Conservation (phyloP, 345 rosid genomes). For the Moringa oleifera region DNA sequence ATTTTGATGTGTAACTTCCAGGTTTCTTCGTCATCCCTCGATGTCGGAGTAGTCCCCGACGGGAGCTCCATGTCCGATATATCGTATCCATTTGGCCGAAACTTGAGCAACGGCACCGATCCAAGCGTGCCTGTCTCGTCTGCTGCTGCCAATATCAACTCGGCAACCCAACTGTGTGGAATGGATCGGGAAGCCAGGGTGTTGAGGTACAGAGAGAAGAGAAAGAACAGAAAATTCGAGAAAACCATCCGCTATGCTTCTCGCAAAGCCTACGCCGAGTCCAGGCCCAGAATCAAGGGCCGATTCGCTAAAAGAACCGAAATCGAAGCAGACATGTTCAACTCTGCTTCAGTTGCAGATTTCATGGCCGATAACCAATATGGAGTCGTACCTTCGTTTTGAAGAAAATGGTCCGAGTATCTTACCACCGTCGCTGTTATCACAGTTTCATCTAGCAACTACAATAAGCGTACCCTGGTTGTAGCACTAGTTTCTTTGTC, state of each 20-base stretch:
- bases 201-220: constrained; percentile 89
- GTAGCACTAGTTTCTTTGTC: not conserved
- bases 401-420: not conserved
- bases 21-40: constrained; percentile 81
- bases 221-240: constrained; percentile 94
- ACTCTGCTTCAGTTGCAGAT: constrained; percentile 14
- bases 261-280: constrained; percentile 90
- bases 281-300: constrained; percentile 91
- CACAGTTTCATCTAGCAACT: not conserved
- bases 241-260: constrained; percentile 96
- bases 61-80: constrained; percentile 55
- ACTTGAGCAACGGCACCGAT: constrained; percentile 24
- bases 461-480: constrained; percentile 11
- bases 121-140: constrained; percentile 18
- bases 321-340: constrained; percentile 29
- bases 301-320: constrained; percentile 81
- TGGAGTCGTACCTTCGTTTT: constrained; percentile 77
- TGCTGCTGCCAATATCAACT: constrained; percentile 15
- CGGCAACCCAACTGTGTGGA: constrained; percentile 37
- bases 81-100: constrained; percentile 45
- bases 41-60: constrained; percentile 64
- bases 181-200: constrained; percentile 87
- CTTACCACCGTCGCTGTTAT: not conserved
- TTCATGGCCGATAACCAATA: constrained; percentile 35
- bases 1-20: constrained; percentile 20